Evolutionary conservation across 1,284 basidiomycete species (phyloP).

Genomic region (Moesziomyces globuligerus): DNA sequence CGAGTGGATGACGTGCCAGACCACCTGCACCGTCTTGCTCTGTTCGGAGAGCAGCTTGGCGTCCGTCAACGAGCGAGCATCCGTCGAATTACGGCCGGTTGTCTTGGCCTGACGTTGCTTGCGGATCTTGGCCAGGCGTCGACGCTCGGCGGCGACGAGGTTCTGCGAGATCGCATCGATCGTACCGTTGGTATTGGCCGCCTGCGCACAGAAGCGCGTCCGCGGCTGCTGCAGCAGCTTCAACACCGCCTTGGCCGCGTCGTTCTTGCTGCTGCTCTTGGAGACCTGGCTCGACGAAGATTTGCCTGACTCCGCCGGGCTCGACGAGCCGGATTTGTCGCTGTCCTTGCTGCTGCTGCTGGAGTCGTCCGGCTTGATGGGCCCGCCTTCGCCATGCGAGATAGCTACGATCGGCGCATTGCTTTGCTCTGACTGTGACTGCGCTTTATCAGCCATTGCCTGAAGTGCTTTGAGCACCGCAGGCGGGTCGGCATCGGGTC

Average conservation of each 20-base stretch:
- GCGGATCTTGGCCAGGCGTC: constrained; percentile 24
- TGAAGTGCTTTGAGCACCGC: constrained; percentile 28
- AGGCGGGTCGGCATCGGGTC: constrained; percentile 3
- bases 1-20: constrained; percentile 48
- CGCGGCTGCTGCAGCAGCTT: constrained; percentile 25
- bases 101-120: constrained; percentile 12
- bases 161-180: constrained; percentile 16
- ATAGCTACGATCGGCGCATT: constrained; percentile 6
- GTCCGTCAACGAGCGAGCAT: constrained; percentile 27
- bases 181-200: constrained; percentile 26
- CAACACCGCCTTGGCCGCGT: constrained; percentile 11
- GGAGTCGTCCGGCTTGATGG: constrained; percentile 2
- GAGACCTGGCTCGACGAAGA: too few relatives aligned
- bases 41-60: constrained; percentile 31
- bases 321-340: not conserved
- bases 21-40: constrained; percentile 31
- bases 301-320: too few relatives aligned
- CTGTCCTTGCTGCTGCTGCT: not conserved
- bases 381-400: constrained; percentile 30
- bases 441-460: constrained; percentile 8
- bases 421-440: constrained; percentile 3
- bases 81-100: constrained; percentile 5
- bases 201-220: constrained; percentile 39
- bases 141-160: constrained; percentile 19
- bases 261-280: constrained; percentile 2